Percentiles rank a stretch among this genome's conserved stretches.
Evolutionary conservation across 441 rosid genomes (phyloP).

Genomic region (Breynia disticha): DNA sequence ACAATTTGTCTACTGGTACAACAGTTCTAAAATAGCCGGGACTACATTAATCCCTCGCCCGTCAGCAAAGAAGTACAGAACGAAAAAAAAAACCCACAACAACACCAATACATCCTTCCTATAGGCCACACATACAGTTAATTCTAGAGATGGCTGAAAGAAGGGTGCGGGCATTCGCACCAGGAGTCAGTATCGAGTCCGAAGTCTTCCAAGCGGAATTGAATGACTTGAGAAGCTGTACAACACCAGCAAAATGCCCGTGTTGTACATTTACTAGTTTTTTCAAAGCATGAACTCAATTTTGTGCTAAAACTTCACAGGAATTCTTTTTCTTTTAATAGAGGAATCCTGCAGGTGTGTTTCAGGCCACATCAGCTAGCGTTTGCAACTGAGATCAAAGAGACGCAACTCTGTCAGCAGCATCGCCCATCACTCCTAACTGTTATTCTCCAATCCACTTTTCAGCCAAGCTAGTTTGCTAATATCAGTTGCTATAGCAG

Average conservation of each 20-base stretch:
- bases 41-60: background rate
- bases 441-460: conserved; percentile 66
- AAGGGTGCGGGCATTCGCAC: background rate
- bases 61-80: background rate
- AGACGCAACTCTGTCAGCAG: conserved; percentile 28
- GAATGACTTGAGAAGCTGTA: background rate
- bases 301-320: background rate
- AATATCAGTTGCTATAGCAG: conserved; percentile 71
- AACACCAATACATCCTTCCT: no score
- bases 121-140: no score
- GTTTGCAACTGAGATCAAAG: conserved; percentile 30
- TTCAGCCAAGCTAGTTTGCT: conserved; percentile 80
- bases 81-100: background rate
- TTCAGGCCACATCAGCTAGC: conserved; percentile 26
- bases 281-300: background rate
- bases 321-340: background rate
- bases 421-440: conserved; percentile 35
- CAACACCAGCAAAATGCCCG: background rate
- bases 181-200: background rate
- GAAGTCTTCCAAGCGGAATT: background rate
- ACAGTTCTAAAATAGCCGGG: background rate
- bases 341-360: conserved; percentile 6
- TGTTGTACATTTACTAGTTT: background rate
- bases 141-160: no score
- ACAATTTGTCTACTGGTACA: conserved; percentile 4